Base-by-base conservation (phyloP, 2,329 filamentous ascomycete genomes). In the Dactylellina cionopaga region DNA sequence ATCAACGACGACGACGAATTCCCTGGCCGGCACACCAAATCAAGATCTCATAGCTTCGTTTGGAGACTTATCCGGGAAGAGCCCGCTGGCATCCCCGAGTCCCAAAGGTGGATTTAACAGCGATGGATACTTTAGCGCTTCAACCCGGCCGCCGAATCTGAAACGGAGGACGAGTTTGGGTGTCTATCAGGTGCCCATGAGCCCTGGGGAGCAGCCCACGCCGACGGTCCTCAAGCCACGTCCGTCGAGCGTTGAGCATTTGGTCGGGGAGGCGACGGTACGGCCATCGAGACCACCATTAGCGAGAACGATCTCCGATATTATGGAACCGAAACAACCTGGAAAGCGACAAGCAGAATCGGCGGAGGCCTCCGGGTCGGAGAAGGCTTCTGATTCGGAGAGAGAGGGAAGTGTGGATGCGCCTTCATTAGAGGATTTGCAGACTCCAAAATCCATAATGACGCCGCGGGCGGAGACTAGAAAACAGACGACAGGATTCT, bases 111-210 rank as follows among this genome's bases (percentile, higher is more conserved):
- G 82, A 1, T 74, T 80, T 0, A 79, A 79, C 33, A 80, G 82
- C 3, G 84, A 88, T 76, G 82, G 85, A 63, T 88, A 87, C 75
- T 87, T 88, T 75, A 82, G 81, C 6, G n/a, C 62, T 74, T 80
- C 82, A 39, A 80, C 82, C 54, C 70, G 43, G 10, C 56, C 52
- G 64, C 71, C 37, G 0, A 52, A 64, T 19, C 25, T 39, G 1
- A 64, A 59, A 47, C 51, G 66, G 7, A 52, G 66, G 19, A 64
- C 66, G n/a, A 71, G 66, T 35, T 27, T 27, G 5, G 59, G 66
- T 5, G 66, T 71, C 37, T 71, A 71, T 41, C 66, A 71, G 10
- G 51, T 71, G n/a, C 66, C 66, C 3, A 51, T 71, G 35, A 71
- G 66, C 19, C 66, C 66, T 27, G 58, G 58, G 10, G 66, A 71